A percentile compares a stretch with the other conserved stretches of the same genome.
Conservation (phyloP, 257 asterid species). For the Rauvolfia tetraphylla region DNA sequence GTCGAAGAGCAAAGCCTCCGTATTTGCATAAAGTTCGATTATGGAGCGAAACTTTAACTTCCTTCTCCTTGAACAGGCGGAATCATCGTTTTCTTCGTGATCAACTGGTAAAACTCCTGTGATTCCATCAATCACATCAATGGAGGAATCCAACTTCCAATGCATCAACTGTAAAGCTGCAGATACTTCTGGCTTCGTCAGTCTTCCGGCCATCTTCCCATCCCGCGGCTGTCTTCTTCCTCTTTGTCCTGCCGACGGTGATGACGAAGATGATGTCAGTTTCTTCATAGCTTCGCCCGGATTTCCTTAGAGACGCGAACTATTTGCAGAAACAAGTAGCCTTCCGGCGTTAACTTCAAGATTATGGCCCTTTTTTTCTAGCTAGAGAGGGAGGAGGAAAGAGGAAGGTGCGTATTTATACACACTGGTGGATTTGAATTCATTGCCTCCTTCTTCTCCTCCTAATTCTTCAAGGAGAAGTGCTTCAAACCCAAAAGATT, state of each 20-base stretch:
- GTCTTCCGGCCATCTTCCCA: background rate
- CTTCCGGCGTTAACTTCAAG: too few relatives aligned
- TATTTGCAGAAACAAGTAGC: too few relatives aligned
- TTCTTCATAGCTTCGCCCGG: background rate
- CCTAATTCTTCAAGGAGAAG: too few relatives aligned
- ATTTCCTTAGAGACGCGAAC: too few relatives aligned
- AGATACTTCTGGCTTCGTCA: background rate
- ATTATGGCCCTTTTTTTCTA: too few relatives aligned
- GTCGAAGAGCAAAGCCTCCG: constrained; percentile 20
- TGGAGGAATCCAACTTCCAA: background rate
- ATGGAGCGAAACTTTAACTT: constrained; percentile 23
- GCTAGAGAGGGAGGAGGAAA: too few relatives aligned
- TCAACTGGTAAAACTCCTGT: background rate
- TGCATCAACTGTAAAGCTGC: background rate
- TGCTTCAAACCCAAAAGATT: too few relatives aligned
- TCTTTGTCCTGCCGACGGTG: background rate
- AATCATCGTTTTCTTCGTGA: background rate
- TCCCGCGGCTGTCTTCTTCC: background rate
- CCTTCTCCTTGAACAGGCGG: constrained; percentile 13
- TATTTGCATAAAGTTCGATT: constrained; percentile 33
- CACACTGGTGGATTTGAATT: too few relatives aligned
- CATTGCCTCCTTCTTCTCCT: too few relatives aligned
- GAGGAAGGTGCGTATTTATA: too few relatives aligned
- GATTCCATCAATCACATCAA: background rate
- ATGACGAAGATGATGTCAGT: background rate